A percentile compares a stretch with the other conserved stretches of the same genome.
These are phyloP conservation scores for Saccharomyces hybrid DNA, from an alignment of 1,139 yeast species.

Conservation along the genomic window DNA sequence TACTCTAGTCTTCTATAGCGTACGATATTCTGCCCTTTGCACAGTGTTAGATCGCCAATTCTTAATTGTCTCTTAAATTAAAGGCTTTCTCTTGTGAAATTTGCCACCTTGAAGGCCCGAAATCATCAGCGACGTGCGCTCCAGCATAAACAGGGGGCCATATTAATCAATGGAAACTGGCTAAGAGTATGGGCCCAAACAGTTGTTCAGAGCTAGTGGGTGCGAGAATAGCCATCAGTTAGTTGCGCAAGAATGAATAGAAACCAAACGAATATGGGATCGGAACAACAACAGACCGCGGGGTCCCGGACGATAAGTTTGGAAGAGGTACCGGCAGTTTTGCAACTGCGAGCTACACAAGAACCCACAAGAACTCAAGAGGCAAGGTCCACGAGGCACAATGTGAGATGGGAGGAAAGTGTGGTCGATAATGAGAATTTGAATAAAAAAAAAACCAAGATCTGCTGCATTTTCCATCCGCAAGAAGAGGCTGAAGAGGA, in stretches of 20 bases:
- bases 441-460: constrained; percentile 81
- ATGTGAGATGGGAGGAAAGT: constrained; percentile 77
- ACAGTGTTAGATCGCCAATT: neutral
- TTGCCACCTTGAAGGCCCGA: constrained; percentile 2
- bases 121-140: neutral
- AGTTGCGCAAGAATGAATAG: neutral
- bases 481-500: constrained; percentile 61
- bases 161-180: neutral
- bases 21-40: neutral
- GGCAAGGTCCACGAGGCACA: constrained; percentile 30
- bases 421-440: constrained; percentile 84
- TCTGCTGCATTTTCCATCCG: constrained; percentile 94
- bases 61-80: neutral
- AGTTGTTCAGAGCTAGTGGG: neutral
- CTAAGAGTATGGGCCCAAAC: neutral
- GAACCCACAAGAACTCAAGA: neutral
- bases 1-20: neutral
- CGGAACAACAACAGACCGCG: constrained; percentile 5
- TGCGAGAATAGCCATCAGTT: neutral
- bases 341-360: constrained; percentile 20
- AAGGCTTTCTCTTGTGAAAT: neutral
- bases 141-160: neutral
- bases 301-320: constrained; percentile 20
- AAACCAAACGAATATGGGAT: constrained; percentile 3
- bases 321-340: constrained; percentile 15